Base-by-base conservation (phyloP, 1,284 basidiomycete species). In the Calocybe gambosa region DNA sequence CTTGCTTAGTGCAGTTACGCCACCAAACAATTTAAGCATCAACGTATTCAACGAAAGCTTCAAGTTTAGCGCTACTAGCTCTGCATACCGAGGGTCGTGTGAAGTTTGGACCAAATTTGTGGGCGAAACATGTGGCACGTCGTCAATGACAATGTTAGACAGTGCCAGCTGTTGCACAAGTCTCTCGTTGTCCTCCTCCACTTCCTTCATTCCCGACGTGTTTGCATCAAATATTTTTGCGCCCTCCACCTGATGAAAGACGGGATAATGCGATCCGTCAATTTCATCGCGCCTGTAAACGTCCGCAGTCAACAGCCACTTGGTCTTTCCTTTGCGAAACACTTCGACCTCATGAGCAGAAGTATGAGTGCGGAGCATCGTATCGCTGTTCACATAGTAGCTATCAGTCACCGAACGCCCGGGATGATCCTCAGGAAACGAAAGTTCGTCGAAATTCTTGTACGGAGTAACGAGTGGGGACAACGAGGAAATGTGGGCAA, bases 171-270 rank as follows among this genome's bases (percentile, higher is more conserved):
- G 66, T 1, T 66, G 65, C 33, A 75, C 71, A 19, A 97, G 75
- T 34, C 70, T 68, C 29, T 67, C 77, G 55, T 91, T 87, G 52
- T 84, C 80, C 50, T 77, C 74, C 49, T 77, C 66, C 16, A 88
- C 73, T 49, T 84, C 79, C 39, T 71, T 67, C 68, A 83, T 71
- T 1, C 75, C 75, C 1, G 65, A 58, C 39, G 71, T 52, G 54
- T 77, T 71, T 45, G 76, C 69, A 38, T 72, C 67, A 55, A 89
- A 93, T 42, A 97, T 82, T 36, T 83, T 75, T 16, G 94, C 93
- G 25, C 95, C 96, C 65, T 99, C 96, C 72, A 97, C 93, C 68
- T 99, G 96, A 68, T 99, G 96, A 65, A 99, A 99, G 37, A 97
- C 89, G 15, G 96, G 96, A 65, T 98, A 98, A 66, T 99, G 96